phyloP scores from a whole-genome alignment of 371 early-diverging fungal species.

The Homolaphlyctis polyrhiza region DNA sequence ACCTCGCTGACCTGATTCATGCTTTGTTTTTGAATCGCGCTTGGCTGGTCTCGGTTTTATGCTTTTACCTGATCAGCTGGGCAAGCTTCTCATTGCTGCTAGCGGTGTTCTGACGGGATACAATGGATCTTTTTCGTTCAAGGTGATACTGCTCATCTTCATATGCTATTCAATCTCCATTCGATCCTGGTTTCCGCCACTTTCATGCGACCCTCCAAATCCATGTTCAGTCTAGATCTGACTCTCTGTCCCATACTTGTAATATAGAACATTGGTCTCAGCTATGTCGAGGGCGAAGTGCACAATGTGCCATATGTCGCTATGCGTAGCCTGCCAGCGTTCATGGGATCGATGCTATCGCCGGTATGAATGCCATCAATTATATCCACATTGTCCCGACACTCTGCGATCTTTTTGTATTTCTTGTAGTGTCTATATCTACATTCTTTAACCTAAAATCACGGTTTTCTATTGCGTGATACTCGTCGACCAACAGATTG shows the following conservation, averaged over 20 bases:
- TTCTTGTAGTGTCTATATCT: no score
- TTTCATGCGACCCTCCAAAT: no score
- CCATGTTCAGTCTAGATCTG: no score
- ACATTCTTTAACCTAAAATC: no score
- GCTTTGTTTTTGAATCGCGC: neutral
- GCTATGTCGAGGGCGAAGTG: constrained; percentile 55
- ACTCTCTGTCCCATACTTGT: constrained; percentile 2
- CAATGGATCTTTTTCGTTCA: constrained; percentile 84
- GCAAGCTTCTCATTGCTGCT: constrained; percentile 96
- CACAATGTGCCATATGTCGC: constrained; percentile 72
- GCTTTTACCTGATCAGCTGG: no score
- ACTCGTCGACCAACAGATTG: no score
- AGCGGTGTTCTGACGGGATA: constrained; percentile 87
- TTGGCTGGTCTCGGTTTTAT: neutral
- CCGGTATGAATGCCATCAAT: constrained; percentile 47
- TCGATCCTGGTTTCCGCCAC: no score
- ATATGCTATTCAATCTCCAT: no score
- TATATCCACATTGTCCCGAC: neutral
- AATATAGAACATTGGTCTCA: constrained; percentile 42
- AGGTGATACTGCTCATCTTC: no score
- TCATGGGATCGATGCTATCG: constrained; percentile 67
- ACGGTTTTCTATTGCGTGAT: no score
- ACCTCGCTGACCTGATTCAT: neutral
- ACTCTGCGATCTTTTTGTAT: no score
- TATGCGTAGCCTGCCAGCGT: constrained; percentile 73